Evolutionary conservation across 805 yeast genomes (phyloP).

Genomic region (Ogataea glucozyma): DNA sequence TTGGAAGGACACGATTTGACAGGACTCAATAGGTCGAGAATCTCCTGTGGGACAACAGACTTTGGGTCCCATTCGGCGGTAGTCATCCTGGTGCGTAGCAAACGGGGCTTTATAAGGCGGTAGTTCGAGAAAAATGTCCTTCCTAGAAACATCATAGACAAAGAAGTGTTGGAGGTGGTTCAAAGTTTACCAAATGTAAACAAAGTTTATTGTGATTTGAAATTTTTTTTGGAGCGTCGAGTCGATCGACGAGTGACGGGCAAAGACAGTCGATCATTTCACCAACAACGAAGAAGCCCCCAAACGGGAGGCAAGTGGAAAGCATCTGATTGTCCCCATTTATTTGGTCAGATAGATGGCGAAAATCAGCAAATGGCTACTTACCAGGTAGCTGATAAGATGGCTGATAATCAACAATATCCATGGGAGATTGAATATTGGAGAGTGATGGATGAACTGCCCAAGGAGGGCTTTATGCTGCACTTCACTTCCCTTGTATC

Average conservation of each 20-base stretch:
- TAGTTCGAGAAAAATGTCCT: not conserved
- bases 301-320: too few species aligned
- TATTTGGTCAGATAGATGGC: too few species aligned
- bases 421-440: too few species aligned
- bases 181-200: not conserved
- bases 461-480: too few species aligned
- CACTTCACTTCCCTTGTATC: not conserved
- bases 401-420: too few species aligned
- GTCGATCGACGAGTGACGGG: not conserved
- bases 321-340: too few species aligned
- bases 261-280: too few species aligned
- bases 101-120: not conserved
- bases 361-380: too few species aligned
- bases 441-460: too few species aligned
- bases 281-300: too few species aligned
- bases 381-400: too few species aligned
- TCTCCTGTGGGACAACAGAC: slow-evolving; percentile 41
- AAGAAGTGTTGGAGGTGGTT: not conserved
- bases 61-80: slow-evolving; percentile 46
- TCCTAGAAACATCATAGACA: not conserved
- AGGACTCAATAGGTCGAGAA: slow-evolving; percentile 34
- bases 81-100: slow-evolving; percentile 14
- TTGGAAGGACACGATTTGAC: slow-evolving; percentile 13
- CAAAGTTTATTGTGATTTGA: not conserved
- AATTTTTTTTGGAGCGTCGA: not conserved